Evolutionary conservation across 441 rosid species (phyloP).

Genomic region (Dalechampia spathulata): DNA sequence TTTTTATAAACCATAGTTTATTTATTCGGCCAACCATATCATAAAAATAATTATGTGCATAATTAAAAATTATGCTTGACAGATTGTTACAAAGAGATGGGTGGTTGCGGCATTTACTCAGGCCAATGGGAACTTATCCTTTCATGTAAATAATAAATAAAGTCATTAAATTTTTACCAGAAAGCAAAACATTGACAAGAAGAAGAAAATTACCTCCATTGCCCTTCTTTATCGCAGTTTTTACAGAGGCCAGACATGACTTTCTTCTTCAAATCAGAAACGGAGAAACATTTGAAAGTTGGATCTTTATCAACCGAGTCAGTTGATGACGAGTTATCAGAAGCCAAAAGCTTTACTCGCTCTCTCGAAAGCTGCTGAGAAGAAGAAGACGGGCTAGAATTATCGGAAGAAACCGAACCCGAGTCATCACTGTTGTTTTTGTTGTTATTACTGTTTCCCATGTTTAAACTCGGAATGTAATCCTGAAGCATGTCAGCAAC

Average conservation of each 20-base stretch:
- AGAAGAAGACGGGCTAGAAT: constrained; percentile 48
- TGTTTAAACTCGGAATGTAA: constrained; percentile 75
- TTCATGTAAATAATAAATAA: constrained; percentile 12
- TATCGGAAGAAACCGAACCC: constrained; percentile 46
- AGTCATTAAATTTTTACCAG: constrained; percentile 12
- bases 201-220: constrained; percentile 61
- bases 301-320: constrained; percentile 36
- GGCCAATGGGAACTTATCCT: constrained; percentile 6
- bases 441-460: constrained; percentile 19
- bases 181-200: neutral
- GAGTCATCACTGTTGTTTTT: constrained; percentile 63
- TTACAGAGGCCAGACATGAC: constrained; percentile 73
- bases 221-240: constrained; percentile 73
- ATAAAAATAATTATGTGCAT: too few relatives aligned
- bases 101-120: constrained; percentile 16
- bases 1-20: too few relatives aligned
- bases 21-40: too few relatives aligned
- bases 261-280: constrained; percentile 87
- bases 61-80: too few relatives aligned
- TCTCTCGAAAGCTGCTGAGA: constrained; percentile 55
- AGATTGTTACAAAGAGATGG: constrained; percentile 11
- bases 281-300: constrained; percentile 79
- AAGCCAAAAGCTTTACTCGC: constrained; percentile 53
- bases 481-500: constrained; percentile 93
- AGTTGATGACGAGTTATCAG: constrained; percentile 28